A percentile compares a stretch with the other conserved stretches of the same genome.
Evolutionary conservation across 352 stramenopile genomes (phyloP).

Genomic region (Albugo candida): DNA sequence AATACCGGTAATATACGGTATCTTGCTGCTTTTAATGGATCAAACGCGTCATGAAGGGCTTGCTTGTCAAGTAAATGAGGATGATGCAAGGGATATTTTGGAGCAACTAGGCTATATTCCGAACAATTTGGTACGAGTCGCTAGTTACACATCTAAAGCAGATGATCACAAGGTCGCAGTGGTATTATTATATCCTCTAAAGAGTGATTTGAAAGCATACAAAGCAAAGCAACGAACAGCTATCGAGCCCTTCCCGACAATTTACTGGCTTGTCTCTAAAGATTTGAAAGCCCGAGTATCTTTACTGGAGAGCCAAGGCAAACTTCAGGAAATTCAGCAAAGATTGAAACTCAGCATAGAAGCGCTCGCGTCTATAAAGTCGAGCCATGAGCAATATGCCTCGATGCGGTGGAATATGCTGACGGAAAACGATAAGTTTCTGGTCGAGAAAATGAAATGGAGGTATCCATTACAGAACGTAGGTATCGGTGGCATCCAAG

Average conservation of each 20-base stretch:
- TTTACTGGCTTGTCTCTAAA: constrained; percentile 31
- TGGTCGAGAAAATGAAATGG: constrained; percentile 23
- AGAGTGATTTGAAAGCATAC: constrained; percentile 28
- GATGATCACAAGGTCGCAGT: constrained; percentile 10
- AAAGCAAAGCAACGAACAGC: constrained; percentile 34
- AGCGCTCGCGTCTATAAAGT: constrained; percentile 7
- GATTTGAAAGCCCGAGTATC: constrained; percentile 32
- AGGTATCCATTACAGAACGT: constrained; percentile 22
- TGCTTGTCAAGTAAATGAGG: constrained; percentile 14
- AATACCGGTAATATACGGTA: too few species aligned
- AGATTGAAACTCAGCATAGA: constrained; percentile 16
- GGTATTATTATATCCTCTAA: constrained; percentile 35
- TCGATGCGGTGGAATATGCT: constrained; percentile 28
- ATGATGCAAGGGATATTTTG: constrained; percentile 14
- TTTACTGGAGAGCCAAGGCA: constrained; percentile 27
- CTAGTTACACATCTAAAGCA: constrained; percentile 9
- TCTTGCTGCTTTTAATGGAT: neutral
- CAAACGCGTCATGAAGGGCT: constrained; percentile 16
- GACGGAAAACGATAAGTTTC: constrained; percentile 15
- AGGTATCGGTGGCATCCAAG: constrained; percentile 35
- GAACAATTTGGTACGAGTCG: constrained; percentile 26
- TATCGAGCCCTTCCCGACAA: constrained; percentile 43
- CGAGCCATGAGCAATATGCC: constrained; percentile 22
- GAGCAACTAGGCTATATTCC: constrained; percentile 31
- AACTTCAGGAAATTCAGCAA: constrained; percentile 21